Conservation (phyloP, 176 grass and related monocot species). For the Juncus inflexus region DNA sequence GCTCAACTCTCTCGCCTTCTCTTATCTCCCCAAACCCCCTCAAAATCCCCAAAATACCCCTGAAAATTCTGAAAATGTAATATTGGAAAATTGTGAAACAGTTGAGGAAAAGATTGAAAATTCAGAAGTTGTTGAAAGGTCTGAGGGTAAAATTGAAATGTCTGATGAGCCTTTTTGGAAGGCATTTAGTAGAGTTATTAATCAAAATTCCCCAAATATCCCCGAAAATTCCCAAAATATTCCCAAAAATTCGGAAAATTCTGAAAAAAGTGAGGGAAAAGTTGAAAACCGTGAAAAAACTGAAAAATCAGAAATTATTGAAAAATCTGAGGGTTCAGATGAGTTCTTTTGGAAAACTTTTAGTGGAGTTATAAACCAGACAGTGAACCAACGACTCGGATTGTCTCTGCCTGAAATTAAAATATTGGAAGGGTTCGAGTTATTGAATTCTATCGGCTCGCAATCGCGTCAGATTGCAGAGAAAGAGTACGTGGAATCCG, state of each 20-base stretch:
- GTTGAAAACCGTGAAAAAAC: conserved; percentile 39
- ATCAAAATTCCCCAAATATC: conserved; percentile 22
- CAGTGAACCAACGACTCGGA: conserved; percentile 60
- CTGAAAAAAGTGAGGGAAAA: conserved; percentile 24
- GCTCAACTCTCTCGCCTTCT: conserved; percentile 57
- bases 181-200: no score
- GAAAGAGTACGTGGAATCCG: conserved; percentile 69
- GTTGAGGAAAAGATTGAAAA: conserved; percentile 33
- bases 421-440: conserved; percentile 62
- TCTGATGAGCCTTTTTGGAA: no score
- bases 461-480: conserved; percentile 67
- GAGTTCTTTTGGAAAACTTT: conserved; percentile 84
- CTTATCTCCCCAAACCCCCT: conserved; percentile 45
- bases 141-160: conserved; percentile 21
- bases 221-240: no score
- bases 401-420: conserved; percentile 89
- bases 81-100: no score
- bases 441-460: conserved; percentile 54
- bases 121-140: conserved; percentile 30
- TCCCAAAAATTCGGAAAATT: background rate
- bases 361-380: conserved; percentile 52
- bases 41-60: conserved; percentile 11
- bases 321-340: conserved; percentile 24
- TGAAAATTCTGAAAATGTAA: conserved; percentile 18
- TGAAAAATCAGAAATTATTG: conserved; percentile 37